Evolutionary conservation across 805 yeast species (phyloP).

Genomic region (Teunomyces funiuensis): DNA sequence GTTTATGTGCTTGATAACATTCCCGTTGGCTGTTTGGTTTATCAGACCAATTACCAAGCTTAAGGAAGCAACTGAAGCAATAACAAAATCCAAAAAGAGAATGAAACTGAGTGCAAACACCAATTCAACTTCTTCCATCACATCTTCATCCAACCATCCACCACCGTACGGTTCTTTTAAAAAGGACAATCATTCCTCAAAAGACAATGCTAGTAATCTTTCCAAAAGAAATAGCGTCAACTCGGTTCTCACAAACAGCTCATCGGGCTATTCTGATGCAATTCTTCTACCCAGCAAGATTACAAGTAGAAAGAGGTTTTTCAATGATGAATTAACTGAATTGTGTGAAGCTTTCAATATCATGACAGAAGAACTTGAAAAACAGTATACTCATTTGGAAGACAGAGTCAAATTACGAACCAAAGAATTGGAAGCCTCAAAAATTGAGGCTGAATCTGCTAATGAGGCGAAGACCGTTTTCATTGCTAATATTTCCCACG

Average conservation of each 20-base stretch:
- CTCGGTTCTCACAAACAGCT: slow-evolving; percentile 30
- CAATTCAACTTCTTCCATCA: not conserved
- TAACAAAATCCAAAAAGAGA: slow-evolving; percentile 44
- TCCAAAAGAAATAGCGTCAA: slow-evolving; percentile 23
- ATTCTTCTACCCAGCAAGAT: slow-evolving; percentile 40
- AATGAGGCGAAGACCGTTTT: slow-evolving; percentile 95
- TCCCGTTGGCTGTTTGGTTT: slow-evolving; percentile 81
- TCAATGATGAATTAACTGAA: slow-evolving; percentile 84
- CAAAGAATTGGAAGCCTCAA: slow-evolving; percentile 82
- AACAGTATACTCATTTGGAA: slow-evolving; percentile 81
- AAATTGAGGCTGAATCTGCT: slow-evolving; percentile 88
- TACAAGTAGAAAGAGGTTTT: slow-evolving; percentile 42
- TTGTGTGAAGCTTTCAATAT: slow-evolving; percentile 85
- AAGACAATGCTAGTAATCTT: not conserved
- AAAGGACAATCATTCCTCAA: not conserved
- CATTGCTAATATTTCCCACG: slow-evolving; percentile 91
- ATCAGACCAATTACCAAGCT: slow-evolving; percentile 78
- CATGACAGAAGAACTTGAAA: slow-evolving; percentile 84
- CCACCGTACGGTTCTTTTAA: not conserved
- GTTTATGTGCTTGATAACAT: slow-evolving; percentile 69
- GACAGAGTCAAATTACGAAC: slow-evolving; percentile 87
- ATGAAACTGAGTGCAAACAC: not conserved
- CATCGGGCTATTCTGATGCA: slow-evolving; percentile 43
- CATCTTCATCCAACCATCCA: not conserved
- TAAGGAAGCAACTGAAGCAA: slow-evolving; percentile 78